Evolutionary conservation across 352 stramenopile genomes (phyloP), one percentile per base, ranked within the genome.

Genomic region (Globisporangium echinulatum): DNA sequence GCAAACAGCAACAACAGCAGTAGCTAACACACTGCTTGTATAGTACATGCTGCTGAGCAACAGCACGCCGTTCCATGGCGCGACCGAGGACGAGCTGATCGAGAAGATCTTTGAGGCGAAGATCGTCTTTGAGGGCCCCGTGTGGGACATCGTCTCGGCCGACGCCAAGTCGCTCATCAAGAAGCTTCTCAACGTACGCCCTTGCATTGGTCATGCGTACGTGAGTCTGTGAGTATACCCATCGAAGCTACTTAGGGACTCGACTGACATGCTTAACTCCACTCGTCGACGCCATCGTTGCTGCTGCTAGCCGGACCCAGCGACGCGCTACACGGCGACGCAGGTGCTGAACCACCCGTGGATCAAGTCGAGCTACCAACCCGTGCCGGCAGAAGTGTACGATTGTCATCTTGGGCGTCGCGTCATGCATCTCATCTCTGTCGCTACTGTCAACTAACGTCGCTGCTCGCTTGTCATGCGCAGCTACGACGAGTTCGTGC

Each of bases 41-140:
- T 51, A 90, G 82, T 93, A 82, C 63, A 93, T 91, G 83, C 72
- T 93, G 33, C 64, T 93, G 52, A 91, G 79, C 73, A 90, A 90
- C 68, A 76, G 73, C 57, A 66, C 76, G 13, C 83, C 83, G 4
- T 93, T 93, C 52, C 73, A 81, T 39, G 83, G 77, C 14, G 57
- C 77, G 0, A 88, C 72, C 0, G 82, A 93, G 38, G 83, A 91
- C 38, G 78, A 89, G 14, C 57, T 91, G 7, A 79, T 90, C 46
- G 81, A 93, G 46, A 83, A 68, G 52, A 91, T 91, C 40, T 87
- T 90, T 42, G 75, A 77, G 5, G 77, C 72, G 36, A 82, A 90
- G 33, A 64, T 89, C 3, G 63, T 50, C 4, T 91, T 89, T 58
- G 56, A 73, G 11, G 61, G 67, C 8, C 74, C 77, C 0, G 65